Conservation (phyloP, 2,329 filamentous ascomycete genomes). For the Phialophora expanda region DNA sequence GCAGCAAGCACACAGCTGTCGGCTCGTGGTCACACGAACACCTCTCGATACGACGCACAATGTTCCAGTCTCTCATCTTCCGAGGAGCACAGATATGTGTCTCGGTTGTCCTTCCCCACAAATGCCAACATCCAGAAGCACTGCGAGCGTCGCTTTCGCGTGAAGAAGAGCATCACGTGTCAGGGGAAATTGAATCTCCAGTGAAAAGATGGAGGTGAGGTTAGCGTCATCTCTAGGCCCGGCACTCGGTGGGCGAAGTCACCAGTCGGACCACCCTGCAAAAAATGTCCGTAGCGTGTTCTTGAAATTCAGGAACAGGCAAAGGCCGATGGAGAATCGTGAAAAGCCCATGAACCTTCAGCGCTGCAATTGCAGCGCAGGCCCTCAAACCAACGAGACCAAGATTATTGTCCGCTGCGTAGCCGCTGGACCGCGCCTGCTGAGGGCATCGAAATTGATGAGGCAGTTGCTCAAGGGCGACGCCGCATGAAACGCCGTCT, state of each 20-base stretch:
- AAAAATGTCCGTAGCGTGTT: slow-evolving; percentile 20
- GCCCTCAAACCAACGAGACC: neutral
- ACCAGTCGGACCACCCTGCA: neutral
- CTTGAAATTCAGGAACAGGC: slow-evolving; percentile 23
- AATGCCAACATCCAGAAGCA: neutral
- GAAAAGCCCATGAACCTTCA: neutral
- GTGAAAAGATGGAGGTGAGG: neutral
- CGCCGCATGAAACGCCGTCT: neutral
- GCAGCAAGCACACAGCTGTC: neutral
- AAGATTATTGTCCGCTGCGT: neutral
- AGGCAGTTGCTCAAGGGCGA: neutral
- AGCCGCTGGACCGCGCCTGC: neutral
- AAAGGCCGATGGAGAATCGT: slow-evolving; percentile 17
- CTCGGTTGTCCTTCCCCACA: neutral
- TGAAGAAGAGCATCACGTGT: neutral
- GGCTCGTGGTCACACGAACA: neutral
- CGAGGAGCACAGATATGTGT: neutral
- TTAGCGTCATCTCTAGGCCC: slow-evolving; percentile 14
- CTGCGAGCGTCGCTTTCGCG: neutral
- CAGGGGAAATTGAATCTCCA: slow-evolving; percentile 8
- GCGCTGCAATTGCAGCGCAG: neutral
- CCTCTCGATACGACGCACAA: slow-evolving; percentile 7
- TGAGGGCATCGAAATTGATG: neutral
- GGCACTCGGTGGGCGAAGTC: slow-evolving; percentile 11
- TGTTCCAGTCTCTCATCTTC: slow-evolving; percentile 17